phyloP scores from a whole-genome alignment of 495 filamentous ascomycete genomes.

The Aspergillus conjunctus region DNA sequence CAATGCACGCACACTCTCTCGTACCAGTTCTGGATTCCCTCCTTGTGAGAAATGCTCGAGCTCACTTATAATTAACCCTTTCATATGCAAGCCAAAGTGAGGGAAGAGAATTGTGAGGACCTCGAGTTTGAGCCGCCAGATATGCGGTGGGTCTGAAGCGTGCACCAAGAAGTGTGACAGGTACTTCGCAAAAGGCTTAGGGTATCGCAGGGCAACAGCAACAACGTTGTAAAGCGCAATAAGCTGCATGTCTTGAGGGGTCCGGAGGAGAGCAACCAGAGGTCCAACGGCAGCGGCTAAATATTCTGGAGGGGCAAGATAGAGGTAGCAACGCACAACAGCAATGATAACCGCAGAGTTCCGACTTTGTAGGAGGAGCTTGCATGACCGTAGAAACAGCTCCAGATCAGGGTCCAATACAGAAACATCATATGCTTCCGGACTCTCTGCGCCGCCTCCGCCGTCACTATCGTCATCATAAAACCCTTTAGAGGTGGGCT shows the following conservation, averaged over 20 bases:
- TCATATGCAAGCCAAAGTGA: conserved; percentile 69
- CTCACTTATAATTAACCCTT: conserved; percentile 85
- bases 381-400: conserved; percentile 76
- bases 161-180: conserved; percentile 84
- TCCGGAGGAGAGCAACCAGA: conserved; percentile 79
- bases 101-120: conserved; percentile 88
- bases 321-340: conserved; percentile 79
- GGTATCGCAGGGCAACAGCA: conserved; percentile 72
- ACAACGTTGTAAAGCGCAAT: conserved; percentile 93
- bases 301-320: conserved; percentile 76
- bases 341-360: conserved; percentile 92
- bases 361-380: conserved; percentile 82
- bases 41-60: conserved; percentile 88
- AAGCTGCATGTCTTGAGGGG: conserved; percentile 81
- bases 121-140: conserved; percentile 91
- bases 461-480: conserved; percentile 61
- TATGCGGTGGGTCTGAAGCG: conserved; percentile 74
- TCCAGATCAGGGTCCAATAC: conserved; percentile 82
- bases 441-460: conserved; percentile 43
- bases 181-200: conserved; percentile 79
- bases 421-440: conserved; percentile 56
- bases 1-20: conserved; percentile 87
- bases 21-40: conserved; percentile 73
- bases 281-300: conserved; percentile 74
- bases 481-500: conserved; percentile 63